Conservation (phyloP, 768 basidiomycete genomes). For the Asterophora lycoperdoides region DNA sequence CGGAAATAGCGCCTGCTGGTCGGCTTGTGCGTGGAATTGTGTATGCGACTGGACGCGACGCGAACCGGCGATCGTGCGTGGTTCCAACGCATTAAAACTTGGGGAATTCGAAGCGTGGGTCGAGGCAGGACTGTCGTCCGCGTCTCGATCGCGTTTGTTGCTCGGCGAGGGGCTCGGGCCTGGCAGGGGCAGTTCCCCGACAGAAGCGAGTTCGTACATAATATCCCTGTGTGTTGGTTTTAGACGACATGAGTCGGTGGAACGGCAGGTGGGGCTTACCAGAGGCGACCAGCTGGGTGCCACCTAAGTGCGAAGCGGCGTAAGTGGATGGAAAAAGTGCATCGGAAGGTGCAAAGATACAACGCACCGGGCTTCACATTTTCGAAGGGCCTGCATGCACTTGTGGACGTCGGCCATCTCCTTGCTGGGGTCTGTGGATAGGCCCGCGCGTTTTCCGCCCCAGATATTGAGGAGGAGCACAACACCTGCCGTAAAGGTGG, state of each 20-base stretch:
- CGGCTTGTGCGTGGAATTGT: not conserved
- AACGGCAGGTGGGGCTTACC: slow-evolving; percentile 24
- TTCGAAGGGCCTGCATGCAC: slow-evolving; percentile 52
- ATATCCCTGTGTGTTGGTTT: slow-evolving; percentile 54
- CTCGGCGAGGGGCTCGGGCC: slow-evolving; percentile 43
- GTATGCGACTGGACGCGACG: slow-evolving; percentile 22
- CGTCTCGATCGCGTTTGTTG: slow-evolving; percentile 62
- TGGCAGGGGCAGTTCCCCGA: slow-evolving; percentile 67
- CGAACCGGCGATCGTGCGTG: slow-evolving; percentile 35
- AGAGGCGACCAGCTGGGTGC: slow-evolving; percentile 42
- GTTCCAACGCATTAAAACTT: slow-evolving; percentile 10
- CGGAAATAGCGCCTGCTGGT: slow-evolving; percentile 15
- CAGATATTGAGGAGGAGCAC: slow-evolving; percentile 66
- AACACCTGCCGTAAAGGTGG: slow-evolving; percentile 44
- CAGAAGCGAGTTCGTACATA: slow-evolving; percentile 65
- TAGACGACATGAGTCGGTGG: slow-evolving; percentile 23
- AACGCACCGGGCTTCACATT: slow-evolving; percentile 32
- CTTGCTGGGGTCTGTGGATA: slow-evolving; percentile 43
- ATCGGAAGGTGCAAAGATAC: not conserved
- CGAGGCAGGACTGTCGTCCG: slow-evolving; percentile 39
- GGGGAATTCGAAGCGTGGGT: slow-evolving; percentile 8
- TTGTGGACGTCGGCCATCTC: slow-evolving; percentile 65
- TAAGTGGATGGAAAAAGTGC: not conserved
- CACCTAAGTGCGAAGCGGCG: slow-evolving; percentile 22
- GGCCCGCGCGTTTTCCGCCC: slow-evolving; percentile 52